Evolutionary conservation across 306 rosid genomes (phyloP).

Genomic region (Mimosa pudica): DNA sequence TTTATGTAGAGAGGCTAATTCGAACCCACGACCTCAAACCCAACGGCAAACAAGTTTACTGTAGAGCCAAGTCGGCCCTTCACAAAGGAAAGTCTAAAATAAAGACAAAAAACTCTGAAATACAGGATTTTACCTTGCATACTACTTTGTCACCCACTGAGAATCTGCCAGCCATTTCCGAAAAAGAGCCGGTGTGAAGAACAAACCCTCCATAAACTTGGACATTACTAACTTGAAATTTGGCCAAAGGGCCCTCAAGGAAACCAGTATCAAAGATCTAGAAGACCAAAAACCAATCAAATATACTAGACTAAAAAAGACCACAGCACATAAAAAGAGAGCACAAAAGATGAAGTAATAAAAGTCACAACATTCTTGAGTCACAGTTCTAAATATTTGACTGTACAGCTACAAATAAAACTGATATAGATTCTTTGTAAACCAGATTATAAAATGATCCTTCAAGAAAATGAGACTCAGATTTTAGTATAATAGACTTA

Average conservation of each 20-base stretch:
- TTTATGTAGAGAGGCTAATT: no score
- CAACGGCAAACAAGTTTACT: no score
- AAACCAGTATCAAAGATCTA: conserved; percentile 95
- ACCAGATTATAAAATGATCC: not conserved
- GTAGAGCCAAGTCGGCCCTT: no score
- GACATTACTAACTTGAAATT: conserved; percentile 76
- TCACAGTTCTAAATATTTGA: not conserved
- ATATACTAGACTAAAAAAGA: conserved; percentile 23
- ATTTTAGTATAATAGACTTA: not conserved
- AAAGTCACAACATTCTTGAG: not conserved
- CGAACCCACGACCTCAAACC: no score
- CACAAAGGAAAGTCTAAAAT: conserved; percentile 2
- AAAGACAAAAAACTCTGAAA: not conserved
- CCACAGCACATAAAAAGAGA: conserved; percentile 11
- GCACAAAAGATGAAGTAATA: not conserved
- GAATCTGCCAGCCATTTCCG: conserved; percentile 53
- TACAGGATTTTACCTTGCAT: conserved; percentile 63
- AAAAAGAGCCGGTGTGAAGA: conserved; percentile 80
- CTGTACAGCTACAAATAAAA: not conserved
- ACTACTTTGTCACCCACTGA: conserved; percentile 75
- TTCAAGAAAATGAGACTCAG: not conserved
- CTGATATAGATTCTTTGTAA: not conserved
- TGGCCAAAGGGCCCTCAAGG: conserved; percentile 59
- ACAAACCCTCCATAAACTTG: conserved; percentile 90
- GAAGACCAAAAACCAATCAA: conserved; percentile 31